phyloP scores from a whole-genome alignment of 352 stramenopile species.

The Pythium scleroteichum region DNA sequence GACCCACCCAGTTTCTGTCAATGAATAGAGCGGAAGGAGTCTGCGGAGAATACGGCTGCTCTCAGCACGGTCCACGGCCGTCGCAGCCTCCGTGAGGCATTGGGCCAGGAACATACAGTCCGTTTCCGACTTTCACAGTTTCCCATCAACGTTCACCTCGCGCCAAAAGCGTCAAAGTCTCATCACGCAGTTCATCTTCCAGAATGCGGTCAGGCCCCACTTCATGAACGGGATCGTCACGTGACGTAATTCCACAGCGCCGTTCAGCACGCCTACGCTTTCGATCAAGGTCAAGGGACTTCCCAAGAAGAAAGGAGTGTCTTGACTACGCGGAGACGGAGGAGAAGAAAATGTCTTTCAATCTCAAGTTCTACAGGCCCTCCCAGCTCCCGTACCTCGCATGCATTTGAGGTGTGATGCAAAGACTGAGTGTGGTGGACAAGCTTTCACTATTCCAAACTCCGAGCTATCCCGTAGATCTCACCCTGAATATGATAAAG shows the following conservation, averaged over 20 bases:
- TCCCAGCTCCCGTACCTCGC: slow-evolving; percentile 8
- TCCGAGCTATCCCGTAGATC: too few species aligned
- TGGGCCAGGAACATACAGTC: slow-evolving; percentile 31
- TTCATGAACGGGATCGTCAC: slow-evolving; percentile 49
- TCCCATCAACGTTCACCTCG: slow-evolving; percentile 25
- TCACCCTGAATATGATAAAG: too few species aligned
- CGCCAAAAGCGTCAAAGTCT: slow-evolving; percentile 10
- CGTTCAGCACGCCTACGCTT: slow-evolving; percentile 41
- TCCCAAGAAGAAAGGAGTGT: slow-evolving; percentile 33
- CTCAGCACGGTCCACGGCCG: too few species aligned
- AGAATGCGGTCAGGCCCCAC: slow-evolving; percentile 48
- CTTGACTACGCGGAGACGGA: slow-evolving; percentile 28
- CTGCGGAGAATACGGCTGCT: too few species aligned
- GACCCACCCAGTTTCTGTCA: too few species aligned
- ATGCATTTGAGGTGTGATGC: not conserved
- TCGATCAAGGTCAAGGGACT: slow-evolving; percentile 33
- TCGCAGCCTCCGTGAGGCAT: slow-evolving; percentile 24
- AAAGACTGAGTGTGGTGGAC: too few species aligned
- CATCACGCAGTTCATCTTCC: slow-evolving; percentile 39
- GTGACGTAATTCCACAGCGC: slow-evolving; percentile 42
- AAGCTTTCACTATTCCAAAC: too few species aligned
- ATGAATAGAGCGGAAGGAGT: too few species aligned
- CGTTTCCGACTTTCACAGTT: slow-evolving; percentile 36
- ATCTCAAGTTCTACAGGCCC: not conserved
- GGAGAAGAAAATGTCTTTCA: not conserved